Percentiles rank a stretch among this genome's conserved stretches.
These are phyloP conservation scores for Arthroderma uncinatum DNA, from an alignment of 2,329 filamentous ascomycete species.

Conservation along the genomic window DNA sequence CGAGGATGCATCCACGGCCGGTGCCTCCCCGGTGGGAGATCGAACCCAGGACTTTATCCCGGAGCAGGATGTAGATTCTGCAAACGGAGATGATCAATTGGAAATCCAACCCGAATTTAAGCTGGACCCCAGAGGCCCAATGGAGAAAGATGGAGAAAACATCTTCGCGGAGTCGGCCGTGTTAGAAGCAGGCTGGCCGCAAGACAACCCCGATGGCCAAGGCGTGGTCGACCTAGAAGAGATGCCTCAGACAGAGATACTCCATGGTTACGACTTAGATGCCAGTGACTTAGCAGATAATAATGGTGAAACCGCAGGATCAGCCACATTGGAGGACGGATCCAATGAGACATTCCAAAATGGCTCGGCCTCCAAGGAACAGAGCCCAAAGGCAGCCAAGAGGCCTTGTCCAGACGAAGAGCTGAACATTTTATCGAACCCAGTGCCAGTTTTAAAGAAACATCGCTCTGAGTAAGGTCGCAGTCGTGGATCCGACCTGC, in stretches of 20 bases:
- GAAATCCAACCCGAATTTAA: neutral
- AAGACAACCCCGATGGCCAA: slow-evolving; percentile 3
- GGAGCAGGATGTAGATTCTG: neutral
- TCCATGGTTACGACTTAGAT: slow-evolving; percentile 12
- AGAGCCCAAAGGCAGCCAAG: slow-evolving; percentile 15
- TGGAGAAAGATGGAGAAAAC: neutral
- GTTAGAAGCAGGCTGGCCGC: neutral
- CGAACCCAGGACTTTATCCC: neutral
- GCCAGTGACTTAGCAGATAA: slow-evolving; percentile 20
- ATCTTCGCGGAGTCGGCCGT: neutral
- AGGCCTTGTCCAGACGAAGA: slow-evolving; percentile 12
- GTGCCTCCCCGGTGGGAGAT: neutral
- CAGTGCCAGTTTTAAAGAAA: slow-evolving; percentile 11
- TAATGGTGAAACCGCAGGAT: slow-evolving; percentile 31
- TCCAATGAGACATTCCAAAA: slow-evolving; percentile 12
- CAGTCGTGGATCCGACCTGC: neutral
- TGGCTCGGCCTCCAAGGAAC: slow-evolving; percentile 19
- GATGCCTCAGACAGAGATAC: slow-evolving; percentile 13
- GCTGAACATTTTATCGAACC: slow-evolving; percentile 2
- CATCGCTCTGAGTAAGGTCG: slow-evolving; percentile 12
- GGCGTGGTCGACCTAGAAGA: neutral
- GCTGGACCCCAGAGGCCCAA: neutral
- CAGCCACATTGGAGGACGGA: slow-evolving; percentile 12
- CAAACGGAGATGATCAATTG: neutral
- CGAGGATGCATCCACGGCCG: neutral